Base-by-base conservation (phyloP, 441 rosid species). In the Gossypium gossypioides region DNA sequence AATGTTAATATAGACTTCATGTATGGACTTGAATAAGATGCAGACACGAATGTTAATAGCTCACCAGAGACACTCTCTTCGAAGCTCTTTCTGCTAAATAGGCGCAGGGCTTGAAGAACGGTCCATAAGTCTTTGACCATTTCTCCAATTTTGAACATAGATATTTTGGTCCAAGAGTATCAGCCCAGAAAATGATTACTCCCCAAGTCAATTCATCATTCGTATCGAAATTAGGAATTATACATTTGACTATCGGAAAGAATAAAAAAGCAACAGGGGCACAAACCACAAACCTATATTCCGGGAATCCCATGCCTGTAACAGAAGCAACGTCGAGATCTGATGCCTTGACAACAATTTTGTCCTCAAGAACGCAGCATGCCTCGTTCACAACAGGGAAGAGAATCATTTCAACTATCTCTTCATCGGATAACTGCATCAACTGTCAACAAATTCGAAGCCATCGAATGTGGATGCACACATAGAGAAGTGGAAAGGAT, bases 291-390 rank as follows among this genome's bases (percentile, higher is more conserved):
- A 24, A 66, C 70, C 57, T 66, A 22, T 66, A 66, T 46, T 66
- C 56, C 9, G 70, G 70, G 6, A 66, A 66, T 6, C 57, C 70
- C 56, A 66, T 13, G 40, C 56, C 70, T 19, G 3, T 66, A 46
- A 66, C 70, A 25, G 70, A 66, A 24, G 57, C 70, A 66, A 66
- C 56, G 9, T 66, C 22, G 52, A 66, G 37, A 66, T 66, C 70
- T 0, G 70, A 46, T 22, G 57, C 70, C 56, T 66, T 22, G 56
- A 24, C 37, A 7, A 66, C 37, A 8, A 66, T 25, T 46, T 50
- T 46, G 21, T 24, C 70, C 21, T 46, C 56, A 7, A 66, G n/a
- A 66, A 66, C n/a, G 40, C 40, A 22, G 57, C 70, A 66, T 46
- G 56, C 70, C 70, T 24, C 40, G 16, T 66, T 66, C 56, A 66